Evolutionary conservation across 768 basidiomycete species (phyloP).

Genomic region (Termitomyces bulborhizus): DNA sequence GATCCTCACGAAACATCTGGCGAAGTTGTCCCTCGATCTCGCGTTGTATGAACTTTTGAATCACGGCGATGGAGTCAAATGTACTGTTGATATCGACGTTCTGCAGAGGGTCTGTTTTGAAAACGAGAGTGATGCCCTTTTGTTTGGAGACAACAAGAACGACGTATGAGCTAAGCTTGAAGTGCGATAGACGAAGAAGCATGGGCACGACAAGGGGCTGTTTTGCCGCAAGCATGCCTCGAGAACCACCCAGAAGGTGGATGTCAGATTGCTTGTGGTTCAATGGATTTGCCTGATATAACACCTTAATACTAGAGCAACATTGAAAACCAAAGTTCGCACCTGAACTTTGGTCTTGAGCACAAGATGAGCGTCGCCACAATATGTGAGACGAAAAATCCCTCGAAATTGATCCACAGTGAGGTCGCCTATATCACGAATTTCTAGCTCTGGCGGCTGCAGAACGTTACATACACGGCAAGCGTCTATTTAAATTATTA

Average conservation of each 20-base stretch:
- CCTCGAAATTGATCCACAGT: constrained; percentile 95
- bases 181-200: constrained; percentile 94
- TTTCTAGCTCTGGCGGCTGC: constrained; percentile 94
- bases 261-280: constrained; percentile 91
- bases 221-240: constrained; percentile 90
- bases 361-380: constrained; percentile 88
- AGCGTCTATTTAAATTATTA: not conserved
- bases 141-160: constrained; percentile 96
- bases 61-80: constrained; percentile 96
- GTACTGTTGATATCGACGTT: constrained; percentile 97
- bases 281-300: constrained; percentile 80
- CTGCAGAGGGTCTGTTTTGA: constrained; percentile 98
- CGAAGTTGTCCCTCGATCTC: constrained; percentile 96
- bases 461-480: constrained; percentile 1
- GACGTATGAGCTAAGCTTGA: constrained; percentile 91
- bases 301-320: not conserved
- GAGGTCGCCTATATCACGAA: constrained; percentile 96
- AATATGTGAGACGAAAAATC: constrained; percentile 92
- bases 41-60: constrained; percentile 94
- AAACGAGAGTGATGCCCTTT: constrained; percentile 97
- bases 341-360: constrained; percentile 93
- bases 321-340: constrained; percentile 14
- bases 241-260: constrained; percentile 74
- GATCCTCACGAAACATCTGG: constrained; percentile 97
- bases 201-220: constrained; percentile 96